Evolutionary conservation across 2,329 filamentous ascomycete genomes (phyloP), one percentile per base, ranked within the genome.

Genomic region (Trichoderma cornu-damae): DNA sequence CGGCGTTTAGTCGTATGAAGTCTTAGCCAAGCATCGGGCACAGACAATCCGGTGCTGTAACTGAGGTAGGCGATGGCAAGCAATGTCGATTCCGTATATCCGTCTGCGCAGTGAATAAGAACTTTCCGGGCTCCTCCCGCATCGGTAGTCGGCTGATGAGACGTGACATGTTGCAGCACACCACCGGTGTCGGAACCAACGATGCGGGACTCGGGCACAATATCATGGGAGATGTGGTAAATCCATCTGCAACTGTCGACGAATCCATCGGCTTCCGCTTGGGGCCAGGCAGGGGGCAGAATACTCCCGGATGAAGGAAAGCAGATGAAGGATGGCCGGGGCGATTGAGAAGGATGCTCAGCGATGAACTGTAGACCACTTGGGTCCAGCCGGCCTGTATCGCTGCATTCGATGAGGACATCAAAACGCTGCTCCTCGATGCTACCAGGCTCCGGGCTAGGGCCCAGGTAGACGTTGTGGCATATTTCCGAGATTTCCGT

Each of bases 301-400:
- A 97, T 89, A 65, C 90, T 95, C n/a, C 94, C 94, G 1, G 93
- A 96, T 0, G 91, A 94, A 1, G 93, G 93, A 61, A 97, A 97
- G 63, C 96, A 88, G n/a, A 73, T 66, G 24, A 68, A 68, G 4
- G 61, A 64, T 26, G 67, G 67, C 32, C 67, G 69, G 34, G 65
- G 66, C 5, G 74, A 72, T 11, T 76, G 73, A 44, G 79, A 72
- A 1, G 80, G 67, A 58, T 80, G 73, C 63, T 87, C 80, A 28
- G 84, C 80, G 57, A 92, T 76, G 50, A 80, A 75, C 58, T 82
- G 78, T 46, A 96, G 75, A 5, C 81, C 79, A n/a, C 78, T 78
- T 0, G 85, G 79, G 60, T 92, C 87, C 11, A 96, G 78, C 44
- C 86, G 84, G 2, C 91, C 92, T 22, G 91, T 74, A 69, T 99